phyloP scores from a whole-genome alignment of 2,329 filamentous ascomycete genomes.

The Xylariaceae sp. region DNA sequence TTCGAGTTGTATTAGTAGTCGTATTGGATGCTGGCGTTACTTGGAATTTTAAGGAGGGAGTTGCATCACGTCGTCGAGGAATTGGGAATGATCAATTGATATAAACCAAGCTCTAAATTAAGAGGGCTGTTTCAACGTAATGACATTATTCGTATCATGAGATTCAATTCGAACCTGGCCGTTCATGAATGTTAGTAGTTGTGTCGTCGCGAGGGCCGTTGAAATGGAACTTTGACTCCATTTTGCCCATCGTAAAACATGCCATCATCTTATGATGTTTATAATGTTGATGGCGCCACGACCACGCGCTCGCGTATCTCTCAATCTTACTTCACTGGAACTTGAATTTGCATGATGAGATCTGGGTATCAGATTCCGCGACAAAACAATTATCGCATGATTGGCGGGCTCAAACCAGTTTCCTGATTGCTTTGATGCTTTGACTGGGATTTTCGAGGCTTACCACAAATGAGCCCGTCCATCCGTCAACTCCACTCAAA shows the following conservation, averaged over 20 bases:
- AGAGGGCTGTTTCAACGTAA: not conserved
- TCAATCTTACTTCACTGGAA: no score
- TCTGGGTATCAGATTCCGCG: not conserved
- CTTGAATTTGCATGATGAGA: conserved; percentile 2
- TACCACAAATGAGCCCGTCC: no score
- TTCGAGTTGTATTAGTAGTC: not conserved
- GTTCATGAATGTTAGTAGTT: no score
- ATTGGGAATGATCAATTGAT: not conserved
- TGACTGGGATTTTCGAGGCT: no score
- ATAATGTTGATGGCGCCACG: conserved; percentile 15
- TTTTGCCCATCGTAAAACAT: conserved; percentile 11
- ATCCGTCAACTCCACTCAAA: no score
- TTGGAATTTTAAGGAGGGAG: not conserved
- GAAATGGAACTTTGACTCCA: not conserved
- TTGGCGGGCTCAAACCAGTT: not conserved
- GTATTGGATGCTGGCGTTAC: conserved; percentile 11
- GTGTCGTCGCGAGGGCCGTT: not conserved
- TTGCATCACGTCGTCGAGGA: not conserved
- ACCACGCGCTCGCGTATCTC: conserved; percentile 22
- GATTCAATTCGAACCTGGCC: not conserved
- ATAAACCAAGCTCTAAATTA: not conserved
- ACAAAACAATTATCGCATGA: not conserved
- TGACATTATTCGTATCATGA: not conserved
- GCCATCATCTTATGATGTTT: conserved; percentile 20
- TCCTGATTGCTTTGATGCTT: not conserved